Conservation (phyloP, 257 asterid species). For the Forsythia viridissima region DNA sequence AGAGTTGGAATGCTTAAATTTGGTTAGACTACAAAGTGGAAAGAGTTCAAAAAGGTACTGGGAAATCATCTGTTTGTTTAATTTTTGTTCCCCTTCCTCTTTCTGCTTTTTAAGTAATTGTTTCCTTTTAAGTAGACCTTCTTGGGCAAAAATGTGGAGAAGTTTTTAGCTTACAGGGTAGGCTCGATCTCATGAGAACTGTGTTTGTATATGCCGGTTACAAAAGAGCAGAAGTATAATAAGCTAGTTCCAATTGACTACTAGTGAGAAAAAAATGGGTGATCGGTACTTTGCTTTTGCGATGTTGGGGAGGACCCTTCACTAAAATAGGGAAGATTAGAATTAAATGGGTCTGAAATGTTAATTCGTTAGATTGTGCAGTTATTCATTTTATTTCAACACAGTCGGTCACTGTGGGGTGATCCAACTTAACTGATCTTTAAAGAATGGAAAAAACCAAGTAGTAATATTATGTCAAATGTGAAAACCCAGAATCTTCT, state of each 20-base stretch:
- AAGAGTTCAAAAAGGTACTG: not conserved
- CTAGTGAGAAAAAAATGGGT: not conserved
- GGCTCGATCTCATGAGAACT: not conserved
- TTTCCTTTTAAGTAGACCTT: not conserved
- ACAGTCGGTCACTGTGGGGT: not conserved
- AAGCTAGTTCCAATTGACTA: not conserved
- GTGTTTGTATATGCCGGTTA: not conserved
- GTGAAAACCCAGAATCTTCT: not conserved
- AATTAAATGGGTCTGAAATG: not conserved
- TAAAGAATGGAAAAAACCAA: not conserved
- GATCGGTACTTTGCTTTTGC: not conserved
- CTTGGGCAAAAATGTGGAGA: not conserved
- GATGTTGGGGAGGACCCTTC: not conserved
- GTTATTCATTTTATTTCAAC: not conserved
- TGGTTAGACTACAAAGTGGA: not conserved
- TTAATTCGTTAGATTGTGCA: too few species aligned
- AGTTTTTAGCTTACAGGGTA: not conserved
- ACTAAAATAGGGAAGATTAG: not conserved
- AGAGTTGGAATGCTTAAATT: not conserved
- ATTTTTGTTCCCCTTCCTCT: not conserved
- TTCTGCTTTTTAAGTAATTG: not conserved
- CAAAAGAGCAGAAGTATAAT: not conserved
- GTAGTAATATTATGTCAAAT: not conserved
- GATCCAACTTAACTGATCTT: not conserved
- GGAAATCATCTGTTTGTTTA: not conserved